A percentile compares a stretch with the other conserved stretches of the same genome.
Evolutionary conservation across 1,139 yeast genomes (phyloP).

Genomic region (Magnusiomyces ingens): DNA sequence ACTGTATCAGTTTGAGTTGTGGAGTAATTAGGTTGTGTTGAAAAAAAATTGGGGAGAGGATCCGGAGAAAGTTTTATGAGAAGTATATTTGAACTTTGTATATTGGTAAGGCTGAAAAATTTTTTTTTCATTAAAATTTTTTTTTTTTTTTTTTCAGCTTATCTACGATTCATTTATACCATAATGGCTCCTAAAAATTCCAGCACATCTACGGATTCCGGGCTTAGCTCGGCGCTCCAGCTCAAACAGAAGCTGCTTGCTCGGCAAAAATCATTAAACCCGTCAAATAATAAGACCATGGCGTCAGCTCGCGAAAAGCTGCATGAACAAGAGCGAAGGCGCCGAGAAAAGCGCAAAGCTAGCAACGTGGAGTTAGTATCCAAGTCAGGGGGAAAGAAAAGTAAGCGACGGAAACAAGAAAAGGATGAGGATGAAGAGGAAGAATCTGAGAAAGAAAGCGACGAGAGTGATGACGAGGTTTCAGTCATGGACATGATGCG

Average conservation of each 20-base stretch:
- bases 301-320: neutral
- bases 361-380: neutral
- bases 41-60: neutral
- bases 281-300: neutral
- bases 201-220: neutral
- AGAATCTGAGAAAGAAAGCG: conserved; percentile 3
- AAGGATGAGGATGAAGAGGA: neutral
- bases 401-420: neutral
- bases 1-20: neutral
- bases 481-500: conserved; percentile 11
- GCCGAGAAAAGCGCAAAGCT: neutral
- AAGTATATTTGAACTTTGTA: neutral
- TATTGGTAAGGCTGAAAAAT: neutral
- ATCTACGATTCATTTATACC: neutral
- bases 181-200: neutral
- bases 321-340: neutral
- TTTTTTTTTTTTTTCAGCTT: neutral
- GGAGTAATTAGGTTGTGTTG: neutral
- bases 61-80: neutral
- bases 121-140: neutral
- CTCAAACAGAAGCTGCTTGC: conserved; percentile 7
- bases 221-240: conserved; percentile 8
- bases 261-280: neutral
- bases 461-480: conserved; percentile 8
- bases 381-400: neutral